phyloP scores from a whole-genome alignment of 2,329 filamentous ascomycete genomes.

The Chaetomiaceae sp. region DNA sequence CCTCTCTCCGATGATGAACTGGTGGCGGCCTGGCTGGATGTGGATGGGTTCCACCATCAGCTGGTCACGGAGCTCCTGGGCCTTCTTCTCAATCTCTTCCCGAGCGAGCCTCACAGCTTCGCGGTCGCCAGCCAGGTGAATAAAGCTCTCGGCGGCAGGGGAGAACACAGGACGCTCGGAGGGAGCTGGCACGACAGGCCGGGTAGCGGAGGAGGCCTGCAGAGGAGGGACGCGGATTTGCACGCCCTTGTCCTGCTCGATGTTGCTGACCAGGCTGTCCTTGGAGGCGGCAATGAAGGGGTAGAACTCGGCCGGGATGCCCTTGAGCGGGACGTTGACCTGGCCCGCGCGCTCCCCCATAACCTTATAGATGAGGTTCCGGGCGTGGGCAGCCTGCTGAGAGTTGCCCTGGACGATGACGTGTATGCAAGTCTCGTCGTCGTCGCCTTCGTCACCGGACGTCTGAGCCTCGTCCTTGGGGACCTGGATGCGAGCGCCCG shows the following conservation, averaged over 20 bases:
- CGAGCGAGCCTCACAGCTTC: slow-evolving; percentile 73
- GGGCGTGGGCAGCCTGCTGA: slow-evolving; percentile 77
- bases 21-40: slow-evolving; percentile 82
- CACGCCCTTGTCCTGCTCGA: slow-evolving; percentile 70
- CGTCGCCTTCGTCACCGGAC: slow-evolving; percentile 57
- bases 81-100: slow-evolving; percentile 73
- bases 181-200: slow-evolving; percentile 56
- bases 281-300: slow-evolving; percentile 85
- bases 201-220: slow-evolving; percentile 66
- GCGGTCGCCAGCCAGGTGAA: slow-evolving; percentile 82
- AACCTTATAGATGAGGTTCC: slow-evolving; percentile 79
- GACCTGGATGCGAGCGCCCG: slow-evolving; percentile 84
- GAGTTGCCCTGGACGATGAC: slow-evolving; percentile 89
- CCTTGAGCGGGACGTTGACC: slow-evolving; percentile 73
- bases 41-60: slow-evolving; percentile 73
- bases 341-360: slow-evolving; percentile 80
- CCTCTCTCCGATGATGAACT: slow-evolving; percentile 87
- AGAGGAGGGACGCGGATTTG: slow-evolving; percentile 80
- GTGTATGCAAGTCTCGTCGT: slow-evolving; percentile 77
- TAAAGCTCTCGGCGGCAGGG: slow-evolving; percentile 69
- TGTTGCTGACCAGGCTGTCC: slow-evolving; percentile 59
- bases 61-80: slow-evolving; percentile 68
- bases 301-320: slow-evolving; percentile 87
- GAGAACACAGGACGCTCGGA: slow-evolving; percentile 62
- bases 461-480: slow-evolving; percentile 67